Conservation (phyloP, 352 stramenopile genomes). For the Globisporangium solare region DNA sequence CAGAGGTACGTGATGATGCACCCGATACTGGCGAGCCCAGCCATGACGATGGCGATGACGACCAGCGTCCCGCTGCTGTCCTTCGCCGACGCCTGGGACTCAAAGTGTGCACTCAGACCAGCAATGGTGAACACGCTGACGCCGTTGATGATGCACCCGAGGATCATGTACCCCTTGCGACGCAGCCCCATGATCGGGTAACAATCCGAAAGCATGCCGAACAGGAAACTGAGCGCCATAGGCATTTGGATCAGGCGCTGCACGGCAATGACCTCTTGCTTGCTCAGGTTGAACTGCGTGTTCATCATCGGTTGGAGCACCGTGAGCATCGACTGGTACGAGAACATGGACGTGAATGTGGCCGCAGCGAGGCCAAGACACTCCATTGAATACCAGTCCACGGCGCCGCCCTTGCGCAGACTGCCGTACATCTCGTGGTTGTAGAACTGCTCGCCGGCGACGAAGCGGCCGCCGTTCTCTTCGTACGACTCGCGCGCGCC, state of each 20-base stretch:
- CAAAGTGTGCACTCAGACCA: conserved; percentile 43
- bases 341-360: conserved; percentile 68
- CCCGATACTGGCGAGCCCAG: conserved; percentile 24
- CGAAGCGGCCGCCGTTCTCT: conserved; percentile 16
- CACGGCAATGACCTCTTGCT: conserved; percentile 37
- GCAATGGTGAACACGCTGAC: conserved; percentile 56
- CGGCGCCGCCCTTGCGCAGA: conserved; percentile 53
- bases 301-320: conserved; percentile 55
- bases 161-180: conserved; percentile 89
- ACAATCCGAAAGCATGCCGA: conserved; percentile 87
- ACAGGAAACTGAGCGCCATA: conserved; percentile 86
- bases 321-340: conserved; percentile 49
- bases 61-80: conserved; percentile 14
- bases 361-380: conserved; percentile 55
- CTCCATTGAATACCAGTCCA: conserved; percentile 54
- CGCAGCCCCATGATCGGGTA: conserved; percentile 88
- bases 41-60: conserved; percentile 22
- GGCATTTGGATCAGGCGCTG: conserved; percentile 73
- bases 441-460: conserved; percentile 30
- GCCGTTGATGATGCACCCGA: conserved; percentile 67
- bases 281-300: conserved; percentile 40
- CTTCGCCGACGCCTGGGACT: conserved; percentile 13
- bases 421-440: conserved; percentile 37
- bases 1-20: conserved; percentile 43
- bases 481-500: background rate